Base-by-base conservation (phyloP, 2,329 filamentous ascomycete species). In the Beauveria medogensis region DNA sequence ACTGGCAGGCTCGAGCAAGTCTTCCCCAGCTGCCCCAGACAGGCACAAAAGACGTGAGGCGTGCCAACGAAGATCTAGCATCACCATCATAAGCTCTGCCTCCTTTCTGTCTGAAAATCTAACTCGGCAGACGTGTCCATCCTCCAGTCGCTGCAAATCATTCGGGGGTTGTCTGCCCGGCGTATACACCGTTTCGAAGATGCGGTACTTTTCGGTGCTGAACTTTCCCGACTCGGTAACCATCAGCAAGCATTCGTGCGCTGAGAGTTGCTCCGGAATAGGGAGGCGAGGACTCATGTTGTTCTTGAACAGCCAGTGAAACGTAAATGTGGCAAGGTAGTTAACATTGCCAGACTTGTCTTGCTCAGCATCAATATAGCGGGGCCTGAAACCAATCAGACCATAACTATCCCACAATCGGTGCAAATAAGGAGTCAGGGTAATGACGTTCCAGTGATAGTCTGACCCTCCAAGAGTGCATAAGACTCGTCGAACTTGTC, bases 101-200 rank as follows among this genome's bases (percentile, higher is more conserved):
- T 48, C 2, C 10, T 0, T 1, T 16, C 22, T 24, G 0, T 3
- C 2, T 3, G 0, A 0, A 16, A 26, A 26, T 1, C 5, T 18
- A 7, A 48, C 46, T 18, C 22, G 46, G 22, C 46, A 48, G 22
- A 48, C 46, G 5, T 48, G 46, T 48, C 46, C 46, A 26, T 48
- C 46, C 8, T 48, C 6, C 3, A 48, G 20, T 16, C 46, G 46
- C 46, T 14, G 20, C 12, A 48, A 18, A 16, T 24, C 22, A 16
- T 47, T 7, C 34, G 34, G 12, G 22, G 46, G 22, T 18, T 48
- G 22, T 26, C 46, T 48, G 12, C 46, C 5, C 22, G 20, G 46
- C 14, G 5, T 16, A 26, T 48, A 24, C 46, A 48, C 46, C 12
- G 46, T 16, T 48, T 48, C 46, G 8, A 48, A 48, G 14, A 18